Percentiles rank a stretch among this genome's conserved stretches.
phyloP scores from a whole-genome alignment of 768 basidiomycete species.

The Tylopilus vinaceipallidus region DNA sequence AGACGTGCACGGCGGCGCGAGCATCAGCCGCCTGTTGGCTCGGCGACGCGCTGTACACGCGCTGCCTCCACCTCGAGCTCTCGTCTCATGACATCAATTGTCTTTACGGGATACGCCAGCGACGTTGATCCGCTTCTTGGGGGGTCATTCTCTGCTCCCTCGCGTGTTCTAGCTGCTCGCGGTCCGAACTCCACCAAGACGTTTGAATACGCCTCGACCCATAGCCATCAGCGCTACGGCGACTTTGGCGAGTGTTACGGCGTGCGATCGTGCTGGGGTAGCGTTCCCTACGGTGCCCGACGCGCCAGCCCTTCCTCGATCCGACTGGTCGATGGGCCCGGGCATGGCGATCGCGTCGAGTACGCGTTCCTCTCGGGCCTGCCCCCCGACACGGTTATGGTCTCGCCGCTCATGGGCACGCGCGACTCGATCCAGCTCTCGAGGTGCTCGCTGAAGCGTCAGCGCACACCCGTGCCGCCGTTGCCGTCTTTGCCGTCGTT shows the following conservation, averaged over 20 bases:
- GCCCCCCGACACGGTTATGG: slow-evolving; percentile 15
- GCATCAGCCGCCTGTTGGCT: slow-evolving; percentile 7
- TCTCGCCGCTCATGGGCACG: slow-evolving; percentile 23
- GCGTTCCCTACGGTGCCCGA: not conserved
- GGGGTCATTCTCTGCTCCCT: not conserved
- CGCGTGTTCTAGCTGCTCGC: not conserved
- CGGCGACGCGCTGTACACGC: slow-evolving; percentile 9
- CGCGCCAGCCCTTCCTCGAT: slow-evolving; percentile 24
- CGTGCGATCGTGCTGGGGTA: not conserved
- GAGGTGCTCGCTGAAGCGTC: slow-evolving; percentile 8
- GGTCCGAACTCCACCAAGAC: not conserved
- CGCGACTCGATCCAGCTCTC: slow-evolving; percentile 33
- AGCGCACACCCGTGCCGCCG: slow-evolving; percentile 18
- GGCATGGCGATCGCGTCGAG: slow-evolving; percentile 12
- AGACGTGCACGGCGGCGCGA: slow-evolving; percentile 2
- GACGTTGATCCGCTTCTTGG: slow-evolving; percentile 1
- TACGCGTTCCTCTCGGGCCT: slow-evolving; percentile 25
- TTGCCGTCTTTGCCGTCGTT: slow-evolving; percentile 23
- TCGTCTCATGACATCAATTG: slow-evolving; percentile 8
- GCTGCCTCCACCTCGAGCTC: slow-evolving; percentile 1
- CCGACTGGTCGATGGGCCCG: slow-evolving; percentile 20
- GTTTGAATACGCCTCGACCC: not conserved
- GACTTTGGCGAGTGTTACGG: slow-evolving; percentile 7
- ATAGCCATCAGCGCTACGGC: not conserved
- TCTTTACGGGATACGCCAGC: slow-evolving; percentile 5